A percentile compares a stretch with the other conserved stretches of the same genome.
Evolutionary conservation across 192 early-diverging fungal species (phyloP).

Genomic region (Entomortierella chlamydospora): DNA sequence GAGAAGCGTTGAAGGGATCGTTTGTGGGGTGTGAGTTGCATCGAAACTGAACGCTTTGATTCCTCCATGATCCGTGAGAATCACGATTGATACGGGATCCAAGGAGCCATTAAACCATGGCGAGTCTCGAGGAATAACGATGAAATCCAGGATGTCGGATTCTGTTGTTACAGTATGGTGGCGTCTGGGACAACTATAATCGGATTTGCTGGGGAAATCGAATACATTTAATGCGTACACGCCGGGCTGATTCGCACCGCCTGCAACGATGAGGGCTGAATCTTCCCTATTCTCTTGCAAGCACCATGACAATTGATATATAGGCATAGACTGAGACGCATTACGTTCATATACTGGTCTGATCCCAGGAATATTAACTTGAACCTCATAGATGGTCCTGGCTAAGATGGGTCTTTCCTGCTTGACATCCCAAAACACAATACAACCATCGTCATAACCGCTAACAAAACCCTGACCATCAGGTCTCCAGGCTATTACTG

Average conservation of each 20-base stretch:
- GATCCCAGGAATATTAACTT: conserved; percentile 28
- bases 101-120: conserved; percentile 50
- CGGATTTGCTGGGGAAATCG: conserved; percentile 48
- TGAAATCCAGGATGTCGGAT: conserved; percentile 57
- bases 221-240: conserved; percentile 59
- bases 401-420: conserved; percentile 37
- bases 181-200: conserved; percentile 43
- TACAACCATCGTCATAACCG: conserved; percentile 56
- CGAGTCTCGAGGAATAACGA: conserved; percentile 46
- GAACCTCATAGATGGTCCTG: conserved; percentile 29
- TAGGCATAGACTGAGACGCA: conserved; percentile 43
- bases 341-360: conserved; percentile 19
- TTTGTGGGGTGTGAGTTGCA: conserved; percentile 31
- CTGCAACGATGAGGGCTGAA: conserved; percentile 56
- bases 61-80: conserved; percentile 50
- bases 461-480: conserved; percentile 61
- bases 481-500: conserved; percentile 60
- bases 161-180: conserved; percentile 54
- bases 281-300: conserved; percentile 30
- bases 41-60: conserved; percentile 47
- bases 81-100: conserved; percentile 53
- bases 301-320: conserved; percentile 62
- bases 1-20: conserved; percentile 49
- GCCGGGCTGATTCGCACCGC: conserved; percentile 53
- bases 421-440: conserved; percentile 60